Percentiles rank a stretch among this genome's conserved stretches.
phyloP scores from a whole-genome alignment of 108 stramenopile genomes.

The Cyclotella choctawhatcheeana region DNA sequence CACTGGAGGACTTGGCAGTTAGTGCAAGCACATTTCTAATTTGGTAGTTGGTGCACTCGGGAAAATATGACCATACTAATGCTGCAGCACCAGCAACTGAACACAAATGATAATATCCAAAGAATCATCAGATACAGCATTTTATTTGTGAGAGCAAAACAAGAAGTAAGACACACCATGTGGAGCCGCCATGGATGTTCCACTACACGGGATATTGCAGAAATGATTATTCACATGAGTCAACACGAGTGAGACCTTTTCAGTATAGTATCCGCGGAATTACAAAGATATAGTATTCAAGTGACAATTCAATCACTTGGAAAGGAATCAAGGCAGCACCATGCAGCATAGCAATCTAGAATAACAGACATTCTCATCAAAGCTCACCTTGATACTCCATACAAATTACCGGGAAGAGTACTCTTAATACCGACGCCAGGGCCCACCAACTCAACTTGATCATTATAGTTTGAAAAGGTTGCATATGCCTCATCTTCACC shows the following conservation, averaged over 20 bases:
- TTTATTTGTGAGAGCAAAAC: neutral
- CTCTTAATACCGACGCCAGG: constrained; percentile 8
- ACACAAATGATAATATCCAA: neutral
- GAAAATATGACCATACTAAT: constrained; percentile 52
- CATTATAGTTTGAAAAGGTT: constrained; percentile 37
- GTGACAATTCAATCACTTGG: no score
- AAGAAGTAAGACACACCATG: neutral
- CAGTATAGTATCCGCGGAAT: no score
- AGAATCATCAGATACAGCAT: neutral
- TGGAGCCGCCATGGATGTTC: constrained; percentile 32
- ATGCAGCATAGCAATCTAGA: no score
- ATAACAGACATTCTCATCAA: no score
- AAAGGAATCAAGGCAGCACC: no score
- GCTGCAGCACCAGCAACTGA: constrained; percentile 78
- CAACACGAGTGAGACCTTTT: no score
- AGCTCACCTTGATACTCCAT: neutral
- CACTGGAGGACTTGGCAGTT: constrained; percentile 12
- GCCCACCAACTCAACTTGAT: constrained; percentile 53
- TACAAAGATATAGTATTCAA: neutral
- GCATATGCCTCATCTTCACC: constrained; percentile 14
- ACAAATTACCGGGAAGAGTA: neutral
- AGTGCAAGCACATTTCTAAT: constrained; percentile 48
- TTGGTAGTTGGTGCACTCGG: constrained; percentile 53
- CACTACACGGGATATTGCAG: neutral
- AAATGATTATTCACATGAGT: no score